Evolutionary conservation across 257 asterid species (phyloP).

Genomic region (Capsicum chinense): DNA sequence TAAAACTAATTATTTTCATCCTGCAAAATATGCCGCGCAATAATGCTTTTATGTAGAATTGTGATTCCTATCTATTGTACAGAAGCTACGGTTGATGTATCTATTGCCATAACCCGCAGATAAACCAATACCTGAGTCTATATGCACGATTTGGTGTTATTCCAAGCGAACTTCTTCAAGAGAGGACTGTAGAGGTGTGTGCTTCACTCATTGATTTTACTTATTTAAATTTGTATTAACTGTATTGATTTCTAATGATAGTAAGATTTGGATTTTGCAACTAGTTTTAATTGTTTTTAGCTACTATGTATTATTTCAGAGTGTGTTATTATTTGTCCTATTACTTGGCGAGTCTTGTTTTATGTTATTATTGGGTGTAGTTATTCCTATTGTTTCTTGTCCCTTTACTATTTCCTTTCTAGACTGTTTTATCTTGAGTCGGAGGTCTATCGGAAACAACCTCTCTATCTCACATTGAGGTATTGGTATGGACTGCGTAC

Average conservation of each 20-base stretch:
- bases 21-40: background rate
- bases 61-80: background rate
- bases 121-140: slow-evolving; percentile 71
- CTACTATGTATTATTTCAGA: background rate
- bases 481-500: no score
- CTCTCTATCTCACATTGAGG: no score
- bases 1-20: background rate
- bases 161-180: slow-evolving; percentile 85
- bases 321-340: no score
- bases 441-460: no score
- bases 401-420: no score
- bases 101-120: slow-evolving; percentile 48
- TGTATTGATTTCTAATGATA: background rate
- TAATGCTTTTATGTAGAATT: background rate
- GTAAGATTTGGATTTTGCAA: background rate
- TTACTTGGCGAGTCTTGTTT: no score
- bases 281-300: background rate
- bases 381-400: no score
- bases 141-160: slow-evolving; percentile 66
- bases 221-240: slow-evolving; percentile 19
- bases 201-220: slow-evolving; percentile 12
- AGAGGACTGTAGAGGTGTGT: slow-evolving; percentile 73
- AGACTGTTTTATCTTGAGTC: no score
- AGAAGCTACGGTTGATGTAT: slow-evolving; percentile 3
- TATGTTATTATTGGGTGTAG: no score